phyloP scores from a whole-genome alignment of 2,329 filamentous ascomycete genomes.

The Sporothrix dimorphospora region DNA sequence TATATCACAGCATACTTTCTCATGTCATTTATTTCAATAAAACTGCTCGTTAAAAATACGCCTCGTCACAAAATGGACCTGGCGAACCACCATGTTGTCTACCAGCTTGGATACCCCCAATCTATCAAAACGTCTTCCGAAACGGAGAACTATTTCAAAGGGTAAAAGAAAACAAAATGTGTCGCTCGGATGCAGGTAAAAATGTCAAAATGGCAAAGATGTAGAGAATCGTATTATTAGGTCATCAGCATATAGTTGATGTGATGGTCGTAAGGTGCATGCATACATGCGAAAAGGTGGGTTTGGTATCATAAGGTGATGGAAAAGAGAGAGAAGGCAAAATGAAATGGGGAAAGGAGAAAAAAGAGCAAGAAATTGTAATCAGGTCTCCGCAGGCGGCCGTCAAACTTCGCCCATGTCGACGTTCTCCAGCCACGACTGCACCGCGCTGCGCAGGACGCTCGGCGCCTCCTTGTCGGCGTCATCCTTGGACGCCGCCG shows the following conservation, averaged over 20 bases:
- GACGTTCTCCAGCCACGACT: conserved; percentile 56
- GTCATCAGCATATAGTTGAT: too few relatives aligned
- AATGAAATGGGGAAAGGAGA: neutral
- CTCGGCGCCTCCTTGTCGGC: conserved; percentile 45
- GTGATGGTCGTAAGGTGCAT: too few relatives aligned
- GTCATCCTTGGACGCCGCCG: neutral
- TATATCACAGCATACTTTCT: neutral
- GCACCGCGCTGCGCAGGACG: conserved; percentile 60
- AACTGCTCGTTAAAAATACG: neutral
- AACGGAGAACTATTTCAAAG: neutral
- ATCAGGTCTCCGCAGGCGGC: neutral
- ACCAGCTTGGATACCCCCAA: neutral
- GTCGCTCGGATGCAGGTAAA: neutral
- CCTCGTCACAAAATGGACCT: too few relatives aligned
- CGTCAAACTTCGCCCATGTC: conserved; percentile 42
- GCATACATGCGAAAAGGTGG: neutral
- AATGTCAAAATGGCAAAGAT: neutral
- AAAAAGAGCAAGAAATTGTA: neutral
- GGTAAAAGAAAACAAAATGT: neutral
- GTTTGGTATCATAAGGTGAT: neutral
- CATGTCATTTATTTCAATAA: neutral
- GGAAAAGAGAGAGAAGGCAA: neutral
- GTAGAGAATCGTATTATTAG: neutral
- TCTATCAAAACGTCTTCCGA: neutral
- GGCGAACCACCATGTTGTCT: too few relatives aligned